Conservation (phyloP, 202 grass and related monocot species). For the Zoysia matrella region DNA sequence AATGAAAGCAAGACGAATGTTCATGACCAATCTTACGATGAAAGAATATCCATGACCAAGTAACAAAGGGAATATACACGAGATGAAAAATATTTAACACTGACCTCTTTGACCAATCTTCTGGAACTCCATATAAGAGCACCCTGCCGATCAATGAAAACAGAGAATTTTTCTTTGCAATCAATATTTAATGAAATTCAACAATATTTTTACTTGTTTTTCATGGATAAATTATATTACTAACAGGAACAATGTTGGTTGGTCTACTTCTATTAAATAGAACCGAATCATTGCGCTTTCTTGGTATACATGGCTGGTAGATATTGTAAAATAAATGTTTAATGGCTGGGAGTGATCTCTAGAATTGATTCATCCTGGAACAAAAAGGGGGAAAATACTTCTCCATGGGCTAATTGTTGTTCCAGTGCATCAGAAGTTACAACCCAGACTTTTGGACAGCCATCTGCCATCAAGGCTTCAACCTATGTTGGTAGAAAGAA, state of each 20-base stretch:
- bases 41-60: not conserved
- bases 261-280: not conserved
- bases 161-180: not conserved
- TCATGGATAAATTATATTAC: not conserved
- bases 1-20: not conserved
- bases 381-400: conserved; percentile 49
- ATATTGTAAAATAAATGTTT: not conserved
- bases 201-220: not conserved
- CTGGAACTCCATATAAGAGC: conserved; percentile 94
- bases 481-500: conserved; percentile 71
- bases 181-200: not conserved
- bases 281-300: not conserved
- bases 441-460: conserved; percentile 82
- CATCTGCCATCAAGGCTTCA: conserved; percentile 80
- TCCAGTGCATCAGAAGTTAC: conserved; percentile 86
- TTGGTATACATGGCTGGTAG: not conserved
- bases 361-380: conserved; percentile 10
- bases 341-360: not conserved
- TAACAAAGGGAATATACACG: too few relatives aligned
- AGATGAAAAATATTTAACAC: conserved; percentile 1
- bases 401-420: conserved; percentile 79
- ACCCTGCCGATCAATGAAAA: conserved; percentile 52
- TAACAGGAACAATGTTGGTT: not conserved
- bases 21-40: not conserved
- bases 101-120: conserved; percentile 85